phyloP scores from a whole-genome alignment of 2,329 filamentous ascomycete species.

The Amesomyces nigricolor region DNA sequence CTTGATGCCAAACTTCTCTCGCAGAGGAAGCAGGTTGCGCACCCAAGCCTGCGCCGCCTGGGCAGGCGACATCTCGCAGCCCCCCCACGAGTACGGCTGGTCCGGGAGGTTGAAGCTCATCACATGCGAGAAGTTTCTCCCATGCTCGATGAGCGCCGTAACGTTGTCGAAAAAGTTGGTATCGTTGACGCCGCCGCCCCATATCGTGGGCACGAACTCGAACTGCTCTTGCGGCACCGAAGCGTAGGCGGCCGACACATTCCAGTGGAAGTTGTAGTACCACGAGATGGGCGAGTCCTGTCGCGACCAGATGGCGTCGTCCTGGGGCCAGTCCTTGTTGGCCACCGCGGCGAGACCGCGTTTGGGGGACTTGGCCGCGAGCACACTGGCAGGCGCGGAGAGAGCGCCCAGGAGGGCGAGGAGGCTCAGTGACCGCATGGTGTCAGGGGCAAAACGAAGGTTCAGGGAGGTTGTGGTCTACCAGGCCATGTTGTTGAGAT shows the following conservation, averaged over 20 bases:
- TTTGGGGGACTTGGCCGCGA: constrained; percentile 45
- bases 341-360: constrained; percentile 67
- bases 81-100: constrained; percentile 47
- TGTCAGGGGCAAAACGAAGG: neutral
- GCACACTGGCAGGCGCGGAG: constrained; percentile 15
- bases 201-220: constrained; percentile 75
- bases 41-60: constrained; percentile 64
- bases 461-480: constrained; percentile 15
- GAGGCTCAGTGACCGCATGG: neutral
- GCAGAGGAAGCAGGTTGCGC: constrained; percentile 62
- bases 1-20: constrained; percentile 52
- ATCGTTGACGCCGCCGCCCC: constrained; percentile 48
- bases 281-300: constrained; percentile 58
- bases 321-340: constrained; percentile 46
- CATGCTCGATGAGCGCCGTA: constrained; percentile 42
- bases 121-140: constrained; percentile 58
- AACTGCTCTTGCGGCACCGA: constrained; percentile 47
- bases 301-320: constrained; percentile 60
- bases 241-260: constrained; percentile 48
- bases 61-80: constrained; percentile 53
- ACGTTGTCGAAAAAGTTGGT: constrained; percentile 58
- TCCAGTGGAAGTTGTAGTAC: constrained; percentile 73
- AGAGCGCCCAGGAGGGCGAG: constrained; percentile 1
- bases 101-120: constrained; percentile 77
- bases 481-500: constrained; percentile 10